These are phyloP conservation scores for Glycine soja DNA, from an alignment of 306 rosid species.

Conservation along the genomic window DNA sequence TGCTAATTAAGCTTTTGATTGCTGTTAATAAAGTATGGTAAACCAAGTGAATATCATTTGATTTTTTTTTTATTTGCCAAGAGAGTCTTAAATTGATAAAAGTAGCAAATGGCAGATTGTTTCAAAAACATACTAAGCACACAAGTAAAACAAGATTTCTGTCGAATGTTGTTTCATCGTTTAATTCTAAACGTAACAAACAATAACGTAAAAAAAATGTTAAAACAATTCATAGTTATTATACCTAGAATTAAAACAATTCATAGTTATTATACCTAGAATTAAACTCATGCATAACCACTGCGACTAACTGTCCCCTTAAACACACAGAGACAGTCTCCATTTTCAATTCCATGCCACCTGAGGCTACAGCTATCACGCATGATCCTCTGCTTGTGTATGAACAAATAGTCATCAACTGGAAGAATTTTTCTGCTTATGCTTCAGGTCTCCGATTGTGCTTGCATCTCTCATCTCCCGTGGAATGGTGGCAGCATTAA, in stretches of 20 bases:
- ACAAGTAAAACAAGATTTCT: background rate
- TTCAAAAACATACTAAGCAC: background rate
- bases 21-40: constrained; percentile 16
- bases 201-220: background rate
- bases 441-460: constrained; percentile 71
- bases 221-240: background rate
- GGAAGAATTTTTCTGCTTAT: constrained; percentile 69
- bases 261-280: background rate
- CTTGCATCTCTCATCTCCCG: constrained; percentile 69
- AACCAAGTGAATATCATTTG: background rate
- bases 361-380: constrained; percentile 72
- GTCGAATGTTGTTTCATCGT: background rate
- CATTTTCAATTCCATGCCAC: constrained; percentile 92
- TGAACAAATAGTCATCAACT: constrained; percentile 75
- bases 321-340: constrained; percentile 78
- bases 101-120: background rate
- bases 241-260: background rate
- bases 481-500: constrained; percentile 76
- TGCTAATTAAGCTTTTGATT: background rate
- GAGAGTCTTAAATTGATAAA: constrained; percentile 1
- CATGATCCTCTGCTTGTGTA: constrained; percentile 94
- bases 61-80: background rate
- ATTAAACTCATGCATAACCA: constrained; percentile 37
- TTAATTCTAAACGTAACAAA: constrained; percentile 6
- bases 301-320: constrained; percentile 67